A percentile compares a stretch with the other conserved stretches of the same genome.
phyloP scores from a whole-genome alignment of 1,284 basidiomycete species.

The Cryptococcus neoformans region DNA sequence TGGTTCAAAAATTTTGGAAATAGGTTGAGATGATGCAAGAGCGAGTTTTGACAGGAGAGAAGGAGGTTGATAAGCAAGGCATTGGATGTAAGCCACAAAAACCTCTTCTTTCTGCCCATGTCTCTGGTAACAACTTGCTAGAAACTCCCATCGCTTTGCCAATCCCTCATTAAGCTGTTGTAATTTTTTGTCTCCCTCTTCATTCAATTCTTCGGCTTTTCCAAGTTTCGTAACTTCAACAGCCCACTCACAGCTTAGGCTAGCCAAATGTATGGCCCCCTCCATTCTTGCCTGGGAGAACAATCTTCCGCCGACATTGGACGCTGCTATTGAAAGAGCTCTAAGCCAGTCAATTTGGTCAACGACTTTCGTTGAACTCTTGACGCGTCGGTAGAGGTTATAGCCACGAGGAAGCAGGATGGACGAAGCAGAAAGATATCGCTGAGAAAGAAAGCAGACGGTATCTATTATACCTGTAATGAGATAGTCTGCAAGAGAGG shows the following conservation, averaged over 20 bases:
- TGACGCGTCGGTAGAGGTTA: background rate
- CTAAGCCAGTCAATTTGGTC: constrained; percentile 17
- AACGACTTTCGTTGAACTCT: background rate
- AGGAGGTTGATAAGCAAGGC: constrained; percentile 10
- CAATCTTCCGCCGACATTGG: constrained; percentile 45
- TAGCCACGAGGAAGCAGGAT: background rate
- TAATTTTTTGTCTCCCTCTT: background rate
- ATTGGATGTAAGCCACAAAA: constrained; percentile 16
- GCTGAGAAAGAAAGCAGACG: constrained; percentile 12
- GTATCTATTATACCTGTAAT: constrained; percentile 27
- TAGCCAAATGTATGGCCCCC: constrained; percentile 31
- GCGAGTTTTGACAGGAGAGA: constrained; percentile 3
- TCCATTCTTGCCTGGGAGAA: constrained; percentile 37
- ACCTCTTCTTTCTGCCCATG: constrained; percentile 56
- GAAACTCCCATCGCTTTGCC: constrained; percentile 66
- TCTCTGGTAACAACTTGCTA: constrained; percentile 70
- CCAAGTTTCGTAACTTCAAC: constrained; percentile 7
- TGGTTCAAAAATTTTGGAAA: constrained; percentile 7
- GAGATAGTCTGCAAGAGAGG: constrained; percentile 10
- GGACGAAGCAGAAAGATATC: background rate
- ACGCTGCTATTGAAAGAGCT: constrained; percentile 40
- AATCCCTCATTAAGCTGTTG: constrained; percentile 11
- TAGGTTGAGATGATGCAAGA: background rate
- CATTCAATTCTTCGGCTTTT: background rate
- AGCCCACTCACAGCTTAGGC: constrained; percentile 27